phyloP scores from a whole-genome alignment of 2,329 filamentous ascomycete genomes.

The Xylariaceae sp. region DNA sequence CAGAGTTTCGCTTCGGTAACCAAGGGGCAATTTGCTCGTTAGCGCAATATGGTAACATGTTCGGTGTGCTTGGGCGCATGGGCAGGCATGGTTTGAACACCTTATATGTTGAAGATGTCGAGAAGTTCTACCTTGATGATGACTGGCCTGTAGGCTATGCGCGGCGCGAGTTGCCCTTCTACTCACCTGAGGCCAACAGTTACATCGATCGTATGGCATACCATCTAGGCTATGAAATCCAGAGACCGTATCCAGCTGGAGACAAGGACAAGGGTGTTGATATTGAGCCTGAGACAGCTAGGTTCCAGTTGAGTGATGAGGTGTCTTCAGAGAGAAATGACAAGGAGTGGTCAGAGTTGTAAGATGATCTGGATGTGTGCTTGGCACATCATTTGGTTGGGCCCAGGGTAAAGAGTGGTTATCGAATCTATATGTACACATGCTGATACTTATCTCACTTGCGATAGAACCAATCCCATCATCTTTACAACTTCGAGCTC shows the following conservation, averaged over 20 bases:
- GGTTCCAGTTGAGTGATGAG: conserved; percentile 1
- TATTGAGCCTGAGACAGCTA: conserved; percentile 6
- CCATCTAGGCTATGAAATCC: conserved; percentile 6
- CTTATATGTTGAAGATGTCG: conserved; percentile 6
- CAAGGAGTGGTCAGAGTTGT: no score
- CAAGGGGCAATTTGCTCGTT: conserved; percentile 6
- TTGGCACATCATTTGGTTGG: no score
- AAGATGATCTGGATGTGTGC: no score
- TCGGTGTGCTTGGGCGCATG: conserved; percentile 3
- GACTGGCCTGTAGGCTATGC: conserved; percentile 7
- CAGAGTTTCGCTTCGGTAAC: conserved; percentile 6
- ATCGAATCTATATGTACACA: no score
- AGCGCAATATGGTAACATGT: conserved; percentile 7
- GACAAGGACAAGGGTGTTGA: conserved; percentile 3
- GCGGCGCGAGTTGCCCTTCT: conserved; percentile 6
- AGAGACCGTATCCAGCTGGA: conserved; percentile 6
- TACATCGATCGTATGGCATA: conserved; percentile 7
- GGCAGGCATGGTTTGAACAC: conserved; percentile 6
- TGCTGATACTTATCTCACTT: no score
- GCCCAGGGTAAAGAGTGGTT: no score
- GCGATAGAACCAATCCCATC: no score
- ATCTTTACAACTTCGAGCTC: conserved; percentile 4
- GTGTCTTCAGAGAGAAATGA: no score
- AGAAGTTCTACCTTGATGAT: conserved; percentile 6
- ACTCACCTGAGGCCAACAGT: conserved; percentile 6